Evolutionary conservation across 805 yeast species (phyloP).

Genomic region (Wickerhamomyces pijperi): DNA sequence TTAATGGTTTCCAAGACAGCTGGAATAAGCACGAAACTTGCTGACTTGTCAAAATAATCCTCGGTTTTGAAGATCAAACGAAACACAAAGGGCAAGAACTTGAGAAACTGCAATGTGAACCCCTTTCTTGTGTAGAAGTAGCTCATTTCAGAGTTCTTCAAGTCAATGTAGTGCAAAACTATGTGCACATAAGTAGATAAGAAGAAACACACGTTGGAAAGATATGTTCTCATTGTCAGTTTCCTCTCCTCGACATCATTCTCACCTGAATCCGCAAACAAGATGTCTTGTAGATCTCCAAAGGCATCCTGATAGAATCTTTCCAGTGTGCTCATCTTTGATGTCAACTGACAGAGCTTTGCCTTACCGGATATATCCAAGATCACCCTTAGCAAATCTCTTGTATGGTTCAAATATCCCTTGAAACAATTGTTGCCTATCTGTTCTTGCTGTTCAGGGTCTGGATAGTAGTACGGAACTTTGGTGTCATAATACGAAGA

Average conservation of each 20-base stretch:
- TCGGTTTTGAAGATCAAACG: constrained; percentile 1
- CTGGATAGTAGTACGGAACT: not conserved
- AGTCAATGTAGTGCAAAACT: constrained; percentile 2
- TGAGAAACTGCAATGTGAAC: constrained; percentile 1
- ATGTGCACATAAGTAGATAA: constrained; percentile 1
- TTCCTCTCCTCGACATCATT: not conserved
- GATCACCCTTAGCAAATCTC: not conserved
- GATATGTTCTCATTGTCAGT: not conserved
- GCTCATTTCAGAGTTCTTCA: not conserved
- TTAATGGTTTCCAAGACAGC: constrained; percentile 1
- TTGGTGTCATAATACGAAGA: constrained; percentile 3
- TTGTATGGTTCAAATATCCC: not conserved
- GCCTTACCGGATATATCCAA: constrained; percentile 2
- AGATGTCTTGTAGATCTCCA: not conserved
- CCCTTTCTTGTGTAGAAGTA: constrained; percentile 4
- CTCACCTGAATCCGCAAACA: not conserved
- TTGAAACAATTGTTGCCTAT: too few relatives aligned
- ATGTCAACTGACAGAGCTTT: constrained; percentile 1
- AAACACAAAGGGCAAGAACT: constrained; percentile 4
- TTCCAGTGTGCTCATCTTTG: constrained; percentile 2
- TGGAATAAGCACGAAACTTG: constrained; percentile 3
- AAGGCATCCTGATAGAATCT: not conserved
- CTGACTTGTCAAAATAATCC: not conserved
- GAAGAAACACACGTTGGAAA: constrained; percentile 2
- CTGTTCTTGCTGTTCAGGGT: not conserved